phyloP scores from a whole-genome alignment of 2,329 filamentous ascomycete species.

The Gnomoniopsis smithogilvyi region DNA sequence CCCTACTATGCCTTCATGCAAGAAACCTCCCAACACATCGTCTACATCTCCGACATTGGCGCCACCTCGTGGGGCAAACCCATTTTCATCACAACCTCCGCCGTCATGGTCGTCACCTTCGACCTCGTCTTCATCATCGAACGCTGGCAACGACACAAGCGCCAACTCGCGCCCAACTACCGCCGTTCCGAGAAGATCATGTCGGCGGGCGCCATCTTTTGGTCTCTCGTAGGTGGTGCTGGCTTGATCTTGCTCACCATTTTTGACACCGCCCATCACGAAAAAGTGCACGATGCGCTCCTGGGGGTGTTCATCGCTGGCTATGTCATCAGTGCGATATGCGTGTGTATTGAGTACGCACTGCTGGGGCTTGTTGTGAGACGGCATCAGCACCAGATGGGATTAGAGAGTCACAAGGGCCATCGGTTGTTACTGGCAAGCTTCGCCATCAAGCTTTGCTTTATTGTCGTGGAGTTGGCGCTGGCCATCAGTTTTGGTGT shows the following conservation, averaged over 20 bases:
- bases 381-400: conserved; percentile 62
- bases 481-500: conserved; percentile 69
- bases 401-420: conserved; percentile 67
- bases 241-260: conserved; percentile 77
- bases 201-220: conserved; percentile 54
- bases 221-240: conserved; percentile 66
- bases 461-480: conserved; percentile 72
- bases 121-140: conserved; percentile 74
- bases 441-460: conserved; percentile 78
- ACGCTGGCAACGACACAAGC: conserved; percentile 74
- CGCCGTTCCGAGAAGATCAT: conserved; percentile 57
- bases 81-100: conserved; percentile 67
- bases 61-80: conserved; percentile 58
- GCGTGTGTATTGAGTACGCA: conserved; percentile 71
- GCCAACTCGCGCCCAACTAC: conserved; percentile 68
- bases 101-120: conserved; percentile 70
- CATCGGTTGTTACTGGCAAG: conserved; percentile 67
- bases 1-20: conserved; percentile 54
- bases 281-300: conserved; percentile 66
- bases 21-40: conserved; percentile 47
- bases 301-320: conserved; percentile 75
- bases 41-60: conserved; percentile 65
- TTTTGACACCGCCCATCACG: conserved; percentile 70
- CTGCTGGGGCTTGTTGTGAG: conserved; percentile 5
- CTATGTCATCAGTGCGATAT: conserved; percentile 77